Conservation (phyloP, 192 early-diverging fungal genomes). For the Umbelopsis vinacea region DNA sequence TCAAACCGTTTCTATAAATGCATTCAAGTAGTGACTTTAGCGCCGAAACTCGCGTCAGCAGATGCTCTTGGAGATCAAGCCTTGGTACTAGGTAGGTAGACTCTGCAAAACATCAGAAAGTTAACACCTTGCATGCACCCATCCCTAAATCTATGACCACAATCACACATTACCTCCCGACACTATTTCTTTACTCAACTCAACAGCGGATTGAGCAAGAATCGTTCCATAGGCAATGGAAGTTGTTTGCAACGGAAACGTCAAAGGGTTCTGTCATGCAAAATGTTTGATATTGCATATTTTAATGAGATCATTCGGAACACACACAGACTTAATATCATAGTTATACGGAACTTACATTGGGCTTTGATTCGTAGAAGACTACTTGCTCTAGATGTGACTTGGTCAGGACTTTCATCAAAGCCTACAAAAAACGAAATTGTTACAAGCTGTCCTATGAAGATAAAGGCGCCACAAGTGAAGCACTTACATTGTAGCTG, state of each 20-base stretch:
- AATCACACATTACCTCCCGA: background rate
- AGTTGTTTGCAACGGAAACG: background rate
- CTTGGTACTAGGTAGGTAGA: slow-evolving; percentile 1
- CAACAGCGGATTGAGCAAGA: background rate
- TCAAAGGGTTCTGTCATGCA: background rate
- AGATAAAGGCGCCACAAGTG: background rate
- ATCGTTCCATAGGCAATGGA: background rate
- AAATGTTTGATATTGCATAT: background rate
- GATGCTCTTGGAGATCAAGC: slow-evolving; percentile 13
- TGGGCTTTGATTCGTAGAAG: slow-evolving; percentile 13
- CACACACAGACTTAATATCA: too few relatives aligned
- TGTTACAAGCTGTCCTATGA: too few relatives aligned
- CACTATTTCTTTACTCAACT: slow-evolving; percentile 1
- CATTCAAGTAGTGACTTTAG: background rate
- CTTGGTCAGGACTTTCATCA: background rate
- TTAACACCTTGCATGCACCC: background rate
- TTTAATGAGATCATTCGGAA: too few relatives aligned
- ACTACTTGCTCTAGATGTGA: slow-evolving; percentile 12
- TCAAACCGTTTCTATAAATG: background rate
- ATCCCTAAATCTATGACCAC: background rate
- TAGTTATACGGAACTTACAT: background rate
- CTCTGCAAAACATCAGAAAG: background rate
- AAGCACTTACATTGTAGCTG: background rate
- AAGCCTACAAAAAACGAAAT: background rate
- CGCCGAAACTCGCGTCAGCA: background rate